phyloP scores from a whole-genome alignment of 2,329 filamentous ascomycete genomes.

The Aspergillus amoenus region DNA sequence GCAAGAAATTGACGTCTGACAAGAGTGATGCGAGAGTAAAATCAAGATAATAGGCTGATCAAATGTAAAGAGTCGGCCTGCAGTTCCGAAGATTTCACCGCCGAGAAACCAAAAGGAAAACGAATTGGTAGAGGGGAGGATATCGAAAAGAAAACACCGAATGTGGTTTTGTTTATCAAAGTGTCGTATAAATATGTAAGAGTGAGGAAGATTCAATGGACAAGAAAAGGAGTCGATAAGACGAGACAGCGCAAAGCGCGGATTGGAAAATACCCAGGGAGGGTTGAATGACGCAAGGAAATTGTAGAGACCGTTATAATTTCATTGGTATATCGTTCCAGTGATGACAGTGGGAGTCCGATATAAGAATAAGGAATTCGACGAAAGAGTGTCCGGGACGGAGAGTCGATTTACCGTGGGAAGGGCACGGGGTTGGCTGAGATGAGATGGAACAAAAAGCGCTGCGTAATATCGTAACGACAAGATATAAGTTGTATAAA shows the following conservation, averaged over 20 bases:
- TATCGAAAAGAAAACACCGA: slow-evolving; percentile 19
- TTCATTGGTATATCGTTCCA: slow-evolving; percentile 41
- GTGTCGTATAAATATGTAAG: slow-evolving; percentile 29
- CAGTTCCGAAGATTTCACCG: slow-evolving; percentile 23
- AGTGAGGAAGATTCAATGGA: slow-evolving; percentile 27
- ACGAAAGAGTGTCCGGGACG: slow-evolving; percentile 24
- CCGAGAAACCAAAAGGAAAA: slow-evolving; percentile 19
- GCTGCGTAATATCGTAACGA: slow-evolving; percentile 44
- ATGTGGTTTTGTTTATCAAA: slow-evolving; percentile 19
- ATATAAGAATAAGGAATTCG: slow-evolving; percentile 17
- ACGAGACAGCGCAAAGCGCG: slow-evolving; percentile 27
- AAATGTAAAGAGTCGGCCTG: slow-evolving; percentile 24
- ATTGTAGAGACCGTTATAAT: slow-evolving; percentile 41
- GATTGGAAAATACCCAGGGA: slow-evolving; percentile 24
- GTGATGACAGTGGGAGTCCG: slow-evolving; percentile 20
- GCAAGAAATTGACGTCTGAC: slow-evolving; percentile 9
- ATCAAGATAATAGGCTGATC: slow-evolving; percentile 27
- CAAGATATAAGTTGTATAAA: slow-evolving; percentile 28
- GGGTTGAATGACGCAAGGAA: slow-evolving; percentile 33
- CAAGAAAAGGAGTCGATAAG: slow-evolving; percentile 21
- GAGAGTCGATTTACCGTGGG: slow-evolving; percentile 19
- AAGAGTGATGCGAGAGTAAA: slow-evolving; percentile 17
- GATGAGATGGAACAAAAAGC: slow-evolving; percentile 21
- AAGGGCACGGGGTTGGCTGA: slow-evolving; percentile 12
- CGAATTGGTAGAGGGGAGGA: slow-evolving; percentile 21